Base-by-base conservation (phyloP, 2,329 filamentous ascomycete species). In the Sphaerulina musiva region DNA sequence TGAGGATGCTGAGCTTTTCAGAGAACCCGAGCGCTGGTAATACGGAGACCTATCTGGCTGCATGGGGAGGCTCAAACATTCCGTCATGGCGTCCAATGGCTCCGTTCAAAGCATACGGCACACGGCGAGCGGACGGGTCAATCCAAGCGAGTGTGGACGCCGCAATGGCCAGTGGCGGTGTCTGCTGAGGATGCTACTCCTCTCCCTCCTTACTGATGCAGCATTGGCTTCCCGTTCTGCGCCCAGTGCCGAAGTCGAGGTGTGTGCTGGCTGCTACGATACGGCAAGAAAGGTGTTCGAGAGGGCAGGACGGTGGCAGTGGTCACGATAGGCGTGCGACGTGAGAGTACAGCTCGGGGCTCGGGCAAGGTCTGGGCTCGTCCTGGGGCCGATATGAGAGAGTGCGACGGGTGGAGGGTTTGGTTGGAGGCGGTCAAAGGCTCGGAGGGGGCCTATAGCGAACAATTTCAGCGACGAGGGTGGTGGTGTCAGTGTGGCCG, bases 31-130 rank as follows among this genome's bases (percentile, higher is more conserved):
- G 51, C 66, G 60, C 53, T 70, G 62, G 61, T 74, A 77, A 60
- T 72, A 70, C 32, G 68, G 67, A 57, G 72, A 69, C 29, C 72
- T 71, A 53, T 76, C 71, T 34, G 72, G 68, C 66, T 74, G 64
- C 53, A 62, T 58, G 46, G 70, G 71, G 23, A 66, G 63, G 41
- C 69, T 67, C 45, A 76, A 64, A 11, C 76, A 73, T 61, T 76
- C 72, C 38, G 73, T 69, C 74, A 76, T 76, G 63, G 54, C 52
- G 54, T 45, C 43, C 43, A 43, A 44, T 32, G 39, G 38, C 41
- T 32, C 31, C 38, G 23, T 47, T 52, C 46, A 40, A 45, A 50
- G 45, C 59, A 61, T 58, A 46, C 42, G 54, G 41, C 49, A 31
- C 5, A 11, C 34, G 34, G 26, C 26, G 10, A n/a, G 12, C 10